Evolutionary conservation across 257 asterid species (phyloP).

Genomic region (Thymus quinquecostatus): DNA sequence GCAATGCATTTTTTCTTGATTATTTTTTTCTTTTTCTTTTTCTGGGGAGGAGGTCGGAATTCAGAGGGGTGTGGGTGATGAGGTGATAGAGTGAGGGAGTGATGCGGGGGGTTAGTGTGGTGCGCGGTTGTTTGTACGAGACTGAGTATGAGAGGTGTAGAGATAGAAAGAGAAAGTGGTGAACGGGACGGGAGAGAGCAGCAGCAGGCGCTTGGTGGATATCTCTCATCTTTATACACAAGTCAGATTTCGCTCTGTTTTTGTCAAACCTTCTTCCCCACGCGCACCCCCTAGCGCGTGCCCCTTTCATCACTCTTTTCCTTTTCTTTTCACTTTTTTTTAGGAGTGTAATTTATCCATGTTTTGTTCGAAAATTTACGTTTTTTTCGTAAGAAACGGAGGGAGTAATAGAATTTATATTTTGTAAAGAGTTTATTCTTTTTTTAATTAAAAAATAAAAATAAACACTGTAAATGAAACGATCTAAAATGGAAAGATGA

Average conservation of each 20-base stretch:
- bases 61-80: slow-evolving; percentile 24
- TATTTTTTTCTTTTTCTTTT: too few species aligned
- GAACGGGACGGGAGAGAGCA: slow-evolving; percentile 10
- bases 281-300: slow-evolving; percentile 31
- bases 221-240: slow-evolving; percentile 33
- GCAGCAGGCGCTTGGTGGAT: slow-evolving; percentile 36
- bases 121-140: slow-evolving; percentile 30
- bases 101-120: slow-evolving; percentile 32
- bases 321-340: neutral
- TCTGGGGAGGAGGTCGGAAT: neutral
- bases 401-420: too few species aligned
- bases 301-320: neutral
- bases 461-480: too few species aligned
- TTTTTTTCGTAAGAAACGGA: too few species aligned
- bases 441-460: too few species aligned
- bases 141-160: neutral
- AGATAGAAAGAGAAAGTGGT: slow-evolving; percentile 30
- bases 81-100: slow-evolving; percentile 42
- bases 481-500: too few species aligned
- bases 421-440: too few species aligned
- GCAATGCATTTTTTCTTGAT: slow-evolving; percentile 29
- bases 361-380: too few species aligned
- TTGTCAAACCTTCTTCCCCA: slow-evolving; percentile 28
- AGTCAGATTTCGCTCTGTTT: slow-evolving; percentile 27
- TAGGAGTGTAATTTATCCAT: neutral